phyloP scores from a whole-genome alignment of 257 asterid genomes.

The Mentha longifolia region DNA sequence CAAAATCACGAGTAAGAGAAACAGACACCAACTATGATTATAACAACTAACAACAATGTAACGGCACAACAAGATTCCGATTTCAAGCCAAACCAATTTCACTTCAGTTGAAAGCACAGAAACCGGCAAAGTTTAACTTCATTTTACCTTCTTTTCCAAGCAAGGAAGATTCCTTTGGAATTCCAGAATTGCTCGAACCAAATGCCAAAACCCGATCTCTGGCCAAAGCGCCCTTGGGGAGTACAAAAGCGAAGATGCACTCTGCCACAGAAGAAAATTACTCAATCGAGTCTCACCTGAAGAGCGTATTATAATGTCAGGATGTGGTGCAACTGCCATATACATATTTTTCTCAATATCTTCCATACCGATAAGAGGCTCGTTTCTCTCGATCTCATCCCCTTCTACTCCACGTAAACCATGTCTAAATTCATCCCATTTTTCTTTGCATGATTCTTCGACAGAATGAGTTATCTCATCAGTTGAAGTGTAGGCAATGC shows the following conservation, averaged over 20 bases:
- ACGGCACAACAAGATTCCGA: constrained; percentile 30
- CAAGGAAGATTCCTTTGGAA: constrained; percentile 58
- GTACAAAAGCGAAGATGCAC: constrained; percentile 59
- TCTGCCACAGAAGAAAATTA: constrained; percentile 91
- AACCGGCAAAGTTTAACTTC: constrained; percentile 22
- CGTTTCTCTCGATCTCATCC: constrained; percentile 31
- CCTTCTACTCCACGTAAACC: constrained; percentile 24
- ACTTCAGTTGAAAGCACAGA: neutral
- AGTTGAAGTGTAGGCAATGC: no score
- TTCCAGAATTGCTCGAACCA: constrained; percentile 60
- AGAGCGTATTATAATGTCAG: constrained; percentile 67
- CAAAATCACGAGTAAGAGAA: neutral
- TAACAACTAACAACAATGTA: constrained; percentile 15
- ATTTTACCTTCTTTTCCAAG: constrained; percentile 54
- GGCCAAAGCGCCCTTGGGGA: constrained; percentile 78
- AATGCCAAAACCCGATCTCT: constrained; percentile 71
- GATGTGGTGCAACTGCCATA: constrained; percentile 69
- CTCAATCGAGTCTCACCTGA: constrained; percentile 87
- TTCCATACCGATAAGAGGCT: constrained; percentile 38
- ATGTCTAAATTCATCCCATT: constrained; percentile 38
- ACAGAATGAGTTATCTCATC: constrained; percentile 73
- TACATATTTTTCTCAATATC: constrained; percentile 68
- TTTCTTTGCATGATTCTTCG: constrained; percentile 56
- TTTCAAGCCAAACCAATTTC: constrained; percentile 14
- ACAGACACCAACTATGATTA: neutral